These are phyloP conservation scores for Laguncularia racemosa DNA, from an alignment of 345 rosid genomes.

Conservation along the genomic window DNA sequence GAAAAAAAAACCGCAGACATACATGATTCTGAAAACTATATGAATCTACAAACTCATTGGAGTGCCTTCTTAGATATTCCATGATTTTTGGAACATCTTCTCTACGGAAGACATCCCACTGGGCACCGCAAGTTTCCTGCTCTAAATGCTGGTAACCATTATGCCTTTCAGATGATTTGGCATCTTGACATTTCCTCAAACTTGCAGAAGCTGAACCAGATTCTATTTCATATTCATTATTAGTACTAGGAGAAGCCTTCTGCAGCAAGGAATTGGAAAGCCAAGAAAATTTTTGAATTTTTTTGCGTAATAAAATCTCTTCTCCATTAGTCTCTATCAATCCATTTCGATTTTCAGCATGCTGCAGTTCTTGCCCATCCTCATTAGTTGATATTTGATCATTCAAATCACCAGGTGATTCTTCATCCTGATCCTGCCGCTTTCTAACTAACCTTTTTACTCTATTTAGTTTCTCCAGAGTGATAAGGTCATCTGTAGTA, in stretches of 20 bases:
- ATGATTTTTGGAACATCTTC: slow-evolving; percentile 81
- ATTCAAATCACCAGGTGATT: slow-evolving; percentile 11
- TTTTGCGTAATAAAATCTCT: slow-evolving; percentile 23
- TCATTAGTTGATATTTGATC: slow-evolving; percentile 22
- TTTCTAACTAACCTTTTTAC: slow-evolving; percentile 64
- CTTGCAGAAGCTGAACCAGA: slow-evolving; percentile 38
- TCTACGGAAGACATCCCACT: slow-evolving; percentile 89
- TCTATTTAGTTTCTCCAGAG: slow-evolving; percentile 68
- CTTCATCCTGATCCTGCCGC: slow-evolving; percentile 34
- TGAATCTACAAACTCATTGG: slow-evolving; percentile 37
- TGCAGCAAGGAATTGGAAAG: slow-evolving; percentile 24
- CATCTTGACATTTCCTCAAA: slow-evolving; percentile 18
- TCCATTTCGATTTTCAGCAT: slow-evolving; percentile 25
- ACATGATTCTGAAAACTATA: slow-evolving; percentile 39
- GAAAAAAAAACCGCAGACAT: slow-evolving; percentile 20
- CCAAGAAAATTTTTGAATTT: slow-evolving; percentile 29
- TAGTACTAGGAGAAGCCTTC: slow-evolving; percentile 10
- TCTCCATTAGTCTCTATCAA: slow-evolving; percentile 19
- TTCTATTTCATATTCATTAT: slow-evolving; percentile 24
- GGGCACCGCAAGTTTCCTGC: slow-evolving; percentile 57
- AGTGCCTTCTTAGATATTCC: slow-evolving; percentile 64
- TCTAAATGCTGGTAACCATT: slow-evolving; percentile 21
- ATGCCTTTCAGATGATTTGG: slow-evolving; percentile 30
- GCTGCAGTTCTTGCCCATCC: slow-evolving; percentile 13
- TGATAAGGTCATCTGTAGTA: slow-evolving; percentile 63